phyloP scores from a whole-genome alignment of 2,329 filamentous ascomycete genomes.

The Achaetomium macrosporum region DNA sequence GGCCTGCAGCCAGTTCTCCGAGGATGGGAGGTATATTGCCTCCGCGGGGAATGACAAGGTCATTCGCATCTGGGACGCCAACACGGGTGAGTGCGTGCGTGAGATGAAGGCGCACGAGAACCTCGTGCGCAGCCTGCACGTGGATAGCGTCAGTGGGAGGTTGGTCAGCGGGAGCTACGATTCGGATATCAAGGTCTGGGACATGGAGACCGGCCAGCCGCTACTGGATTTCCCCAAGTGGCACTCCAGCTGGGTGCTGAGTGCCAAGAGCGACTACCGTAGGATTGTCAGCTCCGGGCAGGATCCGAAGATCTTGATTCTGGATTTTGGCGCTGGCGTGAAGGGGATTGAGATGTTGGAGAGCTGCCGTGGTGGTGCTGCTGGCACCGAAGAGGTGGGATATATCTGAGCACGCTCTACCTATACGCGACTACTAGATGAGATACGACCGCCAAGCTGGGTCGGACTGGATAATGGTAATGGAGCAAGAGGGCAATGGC shows the following conservation, averaged over 20 bases:
- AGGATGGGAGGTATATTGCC: constrained; percentile 88
- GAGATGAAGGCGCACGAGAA: constrained; percentile 78
- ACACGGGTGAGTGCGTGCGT: constrained; percentile 76
- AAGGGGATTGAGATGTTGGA: constrained; percentile 54
- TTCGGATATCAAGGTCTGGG: constrained; percentile 89
- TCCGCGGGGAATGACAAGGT: constrained; percentile 93
- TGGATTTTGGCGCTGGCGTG: constrained; percentile 75
- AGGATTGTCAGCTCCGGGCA: constrained; percentile 93
- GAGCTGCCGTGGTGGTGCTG: constrained; percentile 27
- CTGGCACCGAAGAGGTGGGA: neutral
- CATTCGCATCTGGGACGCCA: constrained; percentile 93
- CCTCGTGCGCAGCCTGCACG: constrained; percentile 82
- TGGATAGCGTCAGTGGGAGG: constrained; percentile 79
- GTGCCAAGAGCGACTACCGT: constrained; percentile 91
- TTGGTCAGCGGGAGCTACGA: constrained; percentile 93
- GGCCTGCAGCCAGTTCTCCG: constrained; percentile 91
- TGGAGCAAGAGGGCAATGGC: neutral
- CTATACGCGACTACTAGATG: neutral
- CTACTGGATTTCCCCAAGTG: constrained; percentile 85
- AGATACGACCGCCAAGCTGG: neutral
- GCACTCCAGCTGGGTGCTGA: constrained; percentile 95
- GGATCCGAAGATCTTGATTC: constrained; percentile 83
- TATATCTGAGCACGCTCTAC: constrained; percentile 7
- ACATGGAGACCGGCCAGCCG: constrained; percentile 72
- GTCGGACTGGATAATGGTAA: neutral